A percentile compares a stretch with the other conserved stretches of the same genome.
phyloP scores from a whole-genome alignment of 768 basidiomycete species.

The Gymnopilus dilepis region DNA sequence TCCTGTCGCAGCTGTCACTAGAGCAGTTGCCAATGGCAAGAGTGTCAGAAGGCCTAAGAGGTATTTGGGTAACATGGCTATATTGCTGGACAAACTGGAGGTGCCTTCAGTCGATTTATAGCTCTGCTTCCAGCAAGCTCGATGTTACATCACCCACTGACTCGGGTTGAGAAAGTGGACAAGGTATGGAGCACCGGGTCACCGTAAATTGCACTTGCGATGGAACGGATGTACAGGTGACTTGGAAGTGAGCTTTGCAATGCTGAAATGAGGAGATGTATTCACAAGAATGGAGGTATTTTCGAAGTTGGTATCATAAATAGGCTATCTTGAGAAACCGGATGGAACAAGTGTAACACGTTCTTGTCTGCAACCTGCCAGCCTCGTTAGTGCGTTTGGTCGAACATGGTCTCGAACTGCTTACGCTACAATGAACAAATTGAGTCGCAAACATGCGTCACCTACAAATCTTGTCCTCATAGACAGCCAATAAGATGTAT shows the following conservation, averaged over 20 bases:
- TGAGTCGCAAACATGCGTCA: no score
- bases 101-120: neutral
- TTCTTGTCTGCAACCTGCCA: no score
- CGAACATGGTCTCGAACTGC: no score
- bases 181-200: neutral
- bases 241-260: neutral
- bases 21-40: neutral
- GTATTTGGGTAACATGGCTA: neutral
- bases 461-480: no score
- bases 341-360: neutral
- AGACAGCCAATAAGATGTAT: no score
- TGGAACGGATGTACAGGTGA: neutral
- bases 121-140: neutral
- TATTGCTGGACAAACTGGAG: neutral
- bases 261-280: neutral
- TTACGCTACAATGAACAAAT: no score
- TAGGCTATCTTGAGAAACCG: neutral
- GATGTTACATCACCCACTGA: neutral
- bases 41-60: neutral
- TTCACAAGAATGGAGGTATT: neutral
- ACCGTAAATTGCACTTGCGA: neutral
- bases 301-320: neutral
- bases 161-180: neutral
- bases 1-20: conserved; percentile 23
- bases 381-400: no score